Conservation (phyloP, 345 rosid genomes). For the Acer campestre region DNA sequence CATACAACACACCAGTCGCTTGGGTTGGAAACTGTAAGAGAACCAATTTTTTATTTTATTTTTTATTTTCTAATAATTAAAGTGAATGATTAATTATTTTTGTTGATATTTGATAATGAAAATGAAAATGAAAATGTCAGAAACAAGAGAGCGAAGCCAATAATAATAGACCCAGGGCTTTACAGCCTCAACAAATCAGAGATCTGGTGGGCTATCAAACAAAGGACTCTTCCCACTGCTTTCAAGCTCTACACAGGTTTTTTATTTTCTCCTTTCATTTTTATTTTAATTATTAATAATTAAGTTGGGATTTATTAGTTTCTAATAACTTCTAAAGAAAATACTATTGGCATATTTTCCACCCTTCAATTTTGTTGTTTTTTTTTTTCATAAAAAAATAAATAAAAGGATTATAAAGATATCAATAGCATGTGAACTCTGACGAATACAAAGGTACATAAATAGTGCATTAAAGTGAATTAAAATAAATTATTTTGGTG, state of each 20-base stretch:
- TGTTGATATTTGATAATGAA: no score
- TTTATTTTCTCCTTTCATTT: neutral
- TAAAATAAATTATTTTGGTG: neutral
- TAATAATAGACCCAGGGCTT: conserved; percentile 86
- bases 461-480: neutral
- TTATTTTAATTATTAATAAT: neutral
- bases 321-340: neutral
- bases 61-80: no score
- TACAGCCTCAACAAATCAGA: conserved; percentile 78
- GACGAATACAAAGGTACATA: neutral
- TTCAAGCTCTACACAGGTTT: conserved; percentile 93
- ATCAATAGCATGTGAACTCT: conserved; percentile 28
- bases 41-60: neutral
- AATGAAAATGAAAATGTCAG: conserved; percentile 32
- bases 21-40: conserved; percentile 92
- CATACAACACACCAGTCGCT: conserved; percentile 72
- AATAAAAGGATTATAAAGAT: no score
- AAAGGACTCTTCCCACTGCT: conserved; percentile 81
- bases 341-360: neutral
- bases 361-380: no score
- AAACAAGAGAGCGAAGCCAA: conserved; percentile 84
- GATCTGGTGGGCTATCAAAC: conserved; percentile 78
- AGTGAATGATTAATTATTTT: neutral
- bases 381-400: no score
- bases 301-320: neutral